Conservation (phyloP, 257 asterid species). For the Parsonsia alboflavescens region DNA sequence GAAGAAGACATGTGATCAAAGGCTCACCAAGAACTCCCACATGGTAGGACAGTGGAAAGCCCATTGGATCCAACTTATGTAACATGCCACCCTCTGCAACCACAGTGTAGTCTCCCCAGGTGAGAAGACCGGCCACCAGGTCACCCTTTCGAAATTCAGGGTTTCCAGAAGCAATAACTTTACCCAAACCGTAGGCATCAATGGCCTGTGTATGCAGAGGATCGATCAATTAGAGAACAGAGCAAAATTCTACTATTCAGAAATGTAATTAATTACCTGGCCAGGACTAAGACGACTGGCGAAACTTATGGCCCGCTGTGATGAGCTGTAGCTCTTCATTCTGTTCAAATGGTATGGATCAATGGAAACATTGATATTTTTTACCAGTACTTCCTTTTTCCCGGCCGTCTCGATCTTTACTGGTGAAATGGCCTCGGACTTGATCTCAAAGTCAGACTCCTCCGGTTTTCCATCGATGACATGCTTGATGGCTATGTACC, state of each 20-base stretch:
- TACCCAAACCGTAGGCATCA: slow-evolving; percentile 63
- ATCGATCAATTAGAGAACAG: no score
- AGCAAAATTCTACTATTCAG: no score
- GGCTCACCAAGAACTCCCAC: slow-evolving; percentile 45
- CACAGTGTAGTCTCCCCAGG: slow-evolving; percentile 70
- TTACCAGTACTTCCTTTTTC: slow-evolving; percentile 34
- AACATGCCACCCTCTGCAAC: slow-evolving; percentile 40
- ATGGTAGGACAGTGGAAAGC: slow-evolving; percentile 51
- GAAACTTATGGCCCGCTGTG: slow-evolving; percentile 36
- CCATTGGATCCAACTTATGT: slow-evolving; percentile 59
- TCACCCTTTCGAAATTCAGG: slow-evolving; percentile 44
- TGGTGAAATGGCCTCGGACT: slow-evolving; percentile 20
- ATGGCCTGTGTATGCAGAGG: slow-evolving; percentile 27
- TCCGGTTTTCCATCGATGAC: slow-evolving; percentile 28
- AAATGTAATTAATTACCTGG: slow-evolving; percentile 19
- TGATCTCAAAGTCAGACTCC: slow-evolving; percentile 35
- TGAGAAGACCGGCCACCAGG: slow-evolving; percentile 56
- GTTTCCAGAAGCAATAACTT: slow-evolving; percentile 53
- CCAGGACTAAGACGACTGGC: slow-evolving; percentile 40
- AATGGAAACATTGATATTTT: slow-evolving; percentile 50
- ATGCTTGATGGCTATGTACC: slow-evolving; percentile 20
- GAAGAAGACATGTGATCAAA: not conserved
- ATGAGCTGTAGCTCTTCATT: slow-evolving; percentile 46
- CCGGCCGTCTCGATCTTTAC: slow-evolving; percentile 6
- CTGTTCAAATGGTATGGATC: slow-evolving; percentile 70